phyloP scores from a whole-genome alignment of 495 filamentous ascomycete genomes.

The Xylona heveae region DNA sequence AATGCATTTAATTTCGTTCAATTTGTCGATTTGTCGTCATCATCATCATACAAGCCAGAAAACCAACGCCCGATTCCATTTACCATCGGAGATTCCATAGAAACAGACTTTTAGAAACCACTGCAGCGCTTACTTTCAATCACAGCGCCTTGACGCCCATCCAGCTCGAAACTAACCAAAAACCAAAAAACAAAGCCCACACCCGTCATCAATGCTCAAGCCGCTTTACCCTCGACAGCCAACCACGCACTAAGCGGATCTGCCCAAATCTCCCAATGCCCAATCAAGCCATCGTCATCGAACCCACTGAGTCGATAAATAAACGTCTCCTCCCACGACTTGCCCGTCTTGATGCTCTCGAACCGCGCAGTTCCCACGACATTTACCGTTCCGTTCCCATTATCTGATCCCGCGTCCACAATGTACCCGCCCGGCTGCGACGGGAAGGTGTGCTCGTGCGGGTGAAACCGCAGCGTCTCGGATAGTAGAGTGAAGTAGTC shows the following conservation, averaged over 20 bases:
- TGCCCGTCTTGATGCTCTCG: conserved; percentile 15
- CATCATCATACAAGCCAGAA: too few relatives aligned
- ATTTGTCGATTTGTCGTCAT: too few relatives aligned
- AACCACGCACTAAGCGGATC: conserved; percentile 21
- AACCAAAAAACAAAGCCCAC: too few relatives aligned
- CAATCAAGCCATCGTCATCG: conserved; percentile 18
- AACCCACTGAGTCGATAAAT: conserved; percentile 20
- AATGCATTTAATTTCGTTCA: too few relatives aligned
- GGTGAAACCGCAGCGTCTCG: conserved; percentile 14
- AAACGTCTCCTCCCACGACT: conserved; percentile 17
- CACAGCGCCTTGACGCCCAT: too few relatives aligned
- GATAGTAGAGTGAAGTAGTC: conserved; percentile 15
- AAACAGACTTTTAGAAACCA: too few relatives aligned
- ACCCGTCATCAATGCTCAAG: too few relatives aligned
- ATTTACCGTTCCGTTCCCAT: conserved; percentile 11
- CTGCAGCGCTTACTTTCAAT: too few relatives aligned
- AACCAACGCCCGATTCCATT: too few relatives aligned
- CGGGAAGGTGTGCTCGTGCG: conserved; percentile 13
- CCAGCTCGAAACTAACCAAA: too few relatives aligned
- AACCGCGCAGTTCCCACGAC: conserved; percentile 14
- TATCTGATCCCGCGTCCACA: conserved; percentile 11
- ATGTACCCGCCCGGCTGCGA: conserved; percentile 11
- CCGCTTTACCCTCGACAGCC: conserved; percentile 13
- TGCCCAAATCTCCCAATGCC: conserved; percentile 22
- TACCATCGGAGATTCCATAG: too few relatives aligned